Evolutionary conservation across 352 stramenopile species (phyloP).

Genomic region (Pythium brachiatum): DNA sequence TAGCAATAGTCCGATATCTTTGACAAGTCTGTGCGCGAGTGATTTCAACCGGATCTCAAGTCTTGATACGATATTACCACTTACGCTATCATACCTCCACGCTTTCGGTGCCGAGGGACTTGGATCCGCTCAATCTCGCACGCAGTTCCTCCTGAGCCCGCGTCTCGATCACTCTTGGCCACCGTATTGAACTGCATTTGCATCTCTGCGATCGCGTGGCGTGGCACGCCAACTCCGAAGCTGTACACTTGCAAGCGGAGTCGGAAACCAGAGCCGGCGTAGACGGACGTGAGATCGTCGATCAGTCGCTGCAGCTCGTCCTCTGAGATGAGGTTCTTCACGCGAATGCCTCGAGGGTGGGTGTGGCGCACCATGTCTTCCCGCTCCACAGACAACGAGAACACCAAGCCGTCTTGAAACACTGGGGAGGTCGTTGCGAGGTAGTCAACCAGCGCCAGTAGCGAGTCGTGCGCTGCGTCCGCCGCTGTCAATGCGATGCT

Average conservation of each 20-base stretch:
- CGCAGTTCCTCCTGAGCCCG: too few species aligned
- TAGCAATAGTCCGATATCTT: too few species aligned
- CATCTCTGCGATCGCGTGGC: neutral
- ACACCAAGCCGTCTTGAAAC: neutral
- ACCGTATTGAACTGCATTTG: too few species aligned
- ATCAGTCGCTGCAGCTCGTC: neutral
- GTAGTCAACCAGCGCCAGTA: slow-evolving; percentile 3
- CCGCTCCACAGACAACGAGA: neutral
- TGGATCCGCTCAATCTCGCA: too few species aligned
- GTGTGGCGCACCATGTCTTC: slow-evolving; percentile 17
- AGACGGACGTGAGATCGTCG: neutral
- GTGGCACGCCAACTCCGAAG: neutral
- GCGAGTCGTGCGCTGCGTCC: slow-evolving; percentile 8
- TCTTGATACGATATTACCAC: too few species aligned
- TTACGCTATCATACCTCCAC: too few species aligned
- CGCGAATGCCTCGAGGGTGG: slow-evolving; percentile 11
- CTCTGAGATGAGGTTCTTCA: slow-evolving; percentile 6
- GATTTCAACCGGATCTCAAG: too few species aligned
- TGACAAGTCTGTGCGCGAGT: too few species aligned
- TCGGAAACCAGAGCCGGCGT: neutral
- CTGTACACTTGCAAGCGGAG: slow-evolving; percentile 1
- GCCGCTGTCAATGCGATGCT: slow-evolving; percentile 5
- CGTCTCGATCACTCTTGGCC: too few species aligned
- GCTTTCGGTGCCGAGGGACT: too few species aligned
- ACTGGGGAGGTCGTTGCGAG: neutral